phyloP scores from a whole-genome alignment of 1,284 basidiomycete genomes.

The Coniferiporia sulphurascens region DNA sequence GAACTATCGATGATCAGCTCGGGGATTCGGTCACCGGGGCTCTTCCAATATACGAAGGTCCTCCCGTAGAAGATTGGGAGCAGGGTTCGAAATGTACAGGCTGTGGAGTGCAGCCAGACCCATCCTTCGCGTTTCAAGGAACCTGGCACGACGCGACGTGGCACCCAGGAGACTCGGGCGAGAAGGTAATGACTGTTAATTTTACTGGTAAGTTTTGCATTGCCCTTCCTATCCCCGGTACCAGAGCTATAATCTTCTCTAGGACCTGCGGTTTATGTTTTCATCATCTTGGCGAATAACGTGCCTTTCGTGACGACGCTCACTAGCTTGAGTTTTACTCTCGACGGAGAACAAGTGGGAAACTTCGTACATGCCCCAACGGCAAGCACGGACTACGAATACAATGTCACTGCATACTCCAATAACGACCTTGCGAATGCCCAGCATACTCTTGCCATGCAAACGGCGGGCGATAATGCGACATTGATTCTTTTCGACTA shows the following conservation, averaged over 20 bases:
- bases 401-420: no score
- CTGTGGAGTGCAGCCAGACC: conserved; percentile 18
- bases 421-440: neutral
- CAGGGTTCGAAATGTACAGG: conserved; percentile 20
- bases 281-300: conserved; percentile 10
- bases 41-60: neutral
- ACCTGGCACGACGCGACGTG: no score
- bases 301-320: neutral
- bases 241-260: neutral
- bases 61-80: conserved; percentile 12
- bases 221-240: neutral
- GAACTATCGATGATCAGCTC: neutral
- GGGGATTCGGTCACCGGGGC: no score
- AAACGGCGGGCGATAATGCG: neutral
- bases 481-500: conserved; percentile 16
- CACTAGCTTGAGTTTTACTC: conserved; percentile 9
- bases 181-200: conserved; percentile 8
- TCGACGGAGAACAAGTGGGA: conserved; percentile 7
- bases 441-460: conserved; percentile 7
- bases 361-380: conserved; percentile 5
- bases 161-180: no score
- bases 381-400: neutral
- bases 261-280: conserved; percentile 15
- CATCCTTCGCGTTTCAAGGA: no score
- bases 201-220: neutral